Evolutionary conservation across 2,329 filamentous ascomycete species (phyloP), one percentile per base, ranked within the genome.

Genomic region (Escovopsis sp.): DNA sequence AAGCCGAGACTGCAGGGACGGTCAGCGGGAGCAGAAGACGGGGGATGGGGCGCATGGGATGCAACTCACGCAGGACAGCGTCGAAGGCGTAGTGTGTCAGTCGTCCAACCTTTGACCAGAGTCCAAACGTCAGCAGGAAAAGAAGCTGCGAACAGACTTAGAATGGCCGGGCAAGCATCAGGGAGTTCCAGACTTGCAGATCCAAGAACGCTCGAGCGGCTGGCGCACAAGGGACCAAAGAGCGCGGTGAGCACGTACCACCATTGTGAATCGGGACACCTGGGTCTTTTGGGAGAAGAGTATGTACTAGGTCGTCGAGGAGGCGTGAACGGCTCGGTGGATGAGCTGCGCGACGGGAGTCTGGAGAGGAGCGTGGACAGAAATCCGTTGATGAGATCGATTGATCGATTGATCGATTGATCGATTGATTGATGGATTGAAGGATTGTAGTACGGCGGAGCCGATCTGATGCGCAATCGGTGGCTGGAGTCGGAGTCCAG

Each of bases 41-140:
- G 18, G 12, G 15, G 10, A 45, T 44, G 38, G 38, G 38, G n/a
- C 6, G 3, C 18, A 18, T 10, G 32, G 26, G 19, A 4, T 35
- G 36, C 23, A 36, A 71, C 82, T 55, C 76, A 91, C 85, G 70
- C 55, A 96, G 77, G 53, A 96, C 86, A 50, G 89, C 89, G 67
- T 96, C 89, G 63, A 96, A 89, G 58, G 87, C 85, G 70, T 93
- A 94, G 69, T 96, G 89, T 61, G 85, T 84, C 57, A 96, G 68
- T 65, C 83, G 81, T 70, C 88, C 89, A 66, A 96, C 73, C 89
- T 95, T 80, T 67, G 68, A 71, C 72, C 68, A 76, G 54, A 80
- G 67, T 62, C 73, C 77, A 66, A 82, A 72, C 61, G 75, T 78
- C 69, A 80, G 75, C 64, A 78, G 69, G 66, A 77, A 71, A 67